Evolutionary conservation across 441 rosid species (phyloP).

Genomic region (Populus hybrid): DNA sequence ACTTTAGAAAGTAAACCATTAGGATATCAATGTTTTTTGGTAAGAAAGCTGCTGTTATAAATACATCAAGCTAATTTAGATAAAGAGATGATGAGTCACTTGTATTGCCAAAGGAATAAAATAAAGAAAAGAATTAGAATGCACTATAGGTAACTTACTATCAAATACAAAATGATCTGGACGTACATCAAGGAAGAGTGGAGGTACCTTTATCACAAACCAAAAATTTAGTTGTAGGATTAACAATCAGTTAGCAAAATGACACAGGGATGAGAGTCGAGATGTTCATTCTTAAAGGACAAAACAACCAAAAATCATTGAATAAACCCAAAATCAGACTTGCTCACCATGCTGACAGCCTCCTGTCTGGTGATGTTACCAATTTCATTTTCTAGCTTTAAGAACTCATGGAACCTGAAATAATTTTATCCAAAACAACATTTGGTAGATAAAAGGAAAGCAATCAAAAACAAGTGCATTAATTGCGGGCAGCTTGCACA

Average conservation of each 20-base stretch:
- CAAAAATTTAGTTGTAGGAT: slow-evolving; percentile 6
- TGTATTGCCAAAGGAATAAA: background rate
- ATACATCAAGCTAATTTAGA: background rate
- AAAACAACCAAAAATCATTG: background rate
- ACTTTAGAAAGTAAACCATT: background rate
- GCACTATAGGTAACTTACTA: slow-evolving; percentile 49
- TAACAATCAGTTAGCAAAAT: background rate
- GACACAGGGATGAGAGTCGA: background rate
- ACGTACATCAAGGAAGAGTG: slow-evolving; percentile 84
- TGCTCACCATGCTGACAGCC: slow-evolving; percentile 95
- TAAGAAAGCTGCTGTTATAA: background rate
- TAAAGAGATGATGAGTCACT: background rate
- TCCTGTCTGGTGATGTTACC: slow-evolving; percentile 97
- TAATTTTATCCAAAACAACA: slow-evolving; percentile 12
- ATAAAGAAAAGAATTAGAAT: background rate
- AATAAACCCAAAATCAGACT: background rate
- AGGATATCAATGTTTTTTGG: background rate
- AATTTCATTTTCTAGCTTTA: slow-evolving; percentile 92
- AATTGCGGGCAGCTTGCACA: background rate
- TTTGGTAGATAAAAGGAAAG: slow-evolving; percentile 2
- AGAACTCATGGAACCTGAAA: slow-evolving; percentile 90
- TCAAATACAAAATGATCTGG: slow-evolving; percentile 86
- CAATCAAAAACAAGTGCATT: background rate
- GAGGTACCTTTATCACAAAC: slow-evolving; percentile 67
- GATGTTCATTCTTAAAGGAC: background rate